Evolutionary conservation across 345 rosid genomes (phyloP), one percentile per base, ranked within the genome.

Genomic region (Stellera chamaejasme): DNA sequence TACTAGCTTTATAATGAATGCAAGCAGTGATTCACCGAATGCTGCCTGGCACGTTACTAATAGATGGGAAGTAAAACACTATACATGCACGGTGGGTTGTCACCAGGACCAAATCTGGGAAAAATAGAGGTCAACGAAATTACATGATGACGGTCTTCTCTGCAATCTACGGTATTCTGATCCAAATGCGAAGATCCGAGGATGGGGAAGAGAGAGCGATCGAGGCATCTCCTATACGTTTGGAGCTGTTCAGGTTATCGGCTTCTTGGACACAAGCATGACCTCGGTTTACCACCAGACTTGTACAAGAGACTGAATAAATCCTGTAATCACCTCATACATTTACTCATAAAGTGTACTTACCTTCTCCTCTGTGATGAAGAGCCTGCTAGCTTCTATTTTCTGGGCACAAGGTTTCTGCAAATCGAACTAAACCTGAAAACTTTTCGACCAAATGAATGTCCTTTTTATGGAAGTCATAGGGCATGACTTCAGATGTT

Each of bases 101-200:
- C 85, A 46, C 53, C 62, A 77, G 69, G 78, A 80, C 27, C 78
- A 72, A 69, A 80, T 80, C 60, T 70, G 72, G 65, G 68, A 66
- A 55, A 57, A 77, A 9, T 64, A 65, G 49, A 76, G 82, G 47
- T 80, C 85, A 3, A 61, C 71, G 46, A 82, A 74, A 64, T 63
- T 80, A 25, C 85, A 82, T 16, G 85, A 80, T 66, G 63, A 70
- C 45, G 85, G 85, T 62, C 64, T 77, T 58, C 85, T 80, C 59
- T 80, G 85, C 66, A 80, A 80, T 61, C 80, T 77, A 54, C 78
- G 77, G 13, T 80, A 82, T 82, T 80, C 85, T 25, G 85, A 80
- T 75, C 85, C 85, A 3, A 67, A 77, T 59, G 67, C 59, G 59
- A 80, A 72, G 6, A 60, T 75, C 53, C 70, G 72, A 23, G 85